phyloP scores from a whole-genome alignment of 805 yeast species.

The Huiozyma sinensis region DNA sequence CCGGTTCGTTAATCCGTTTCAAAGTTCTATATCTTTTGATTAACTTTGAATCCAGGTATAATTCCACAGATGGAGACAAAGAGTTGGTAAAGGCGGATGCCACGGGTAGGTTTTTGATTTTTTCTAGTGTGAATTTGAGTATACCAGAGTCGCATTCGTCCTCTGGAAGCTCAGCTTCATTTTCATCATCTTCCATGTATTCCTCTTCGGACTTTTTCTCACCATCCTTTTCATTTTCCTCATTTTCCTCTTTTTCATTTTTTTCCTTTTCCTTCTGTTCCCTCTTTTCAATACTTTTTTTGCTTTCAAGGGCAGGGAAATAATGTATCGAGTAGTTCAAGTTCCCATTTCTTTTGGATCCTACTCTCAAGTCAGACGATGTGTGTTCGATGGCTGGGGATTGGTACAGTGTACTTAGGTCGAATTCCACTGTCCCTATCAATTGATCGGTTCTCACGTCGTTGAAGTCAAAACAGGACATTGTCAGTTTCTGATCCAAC shows the following conservation, averaged over 20 bases:
- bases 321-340: slow-evolving; percentile 44
- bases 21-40: slow-evolving; percentile 50
- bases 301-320: slow-evolving; percentile 26
- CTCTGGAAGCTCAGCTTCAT: slow-evolving; percentile 20
- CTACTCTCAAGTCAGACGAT: slow-evolving; percentile 26
- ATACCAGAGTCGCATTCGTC: slow-evolving; percentile 67
- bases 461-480: slow-evolving; percentile 46
- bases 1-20: slow-evolving; percentile 61
- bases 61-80: slow-evolving; percentile 55
- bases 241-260: slow-evolving; percentile 4
- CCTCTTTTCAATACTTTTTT: not conserved
- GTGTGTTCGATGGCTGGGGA: slow-evolving; percentile 26
- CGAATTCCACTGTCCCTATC: slow-evolving; percentile 41
- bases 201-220: slow-evolving; percentile 4
- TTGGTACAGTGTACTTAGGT: slow-evolving; percentile 51
- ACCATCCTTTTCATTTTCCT: slow-evolving; percentile 4
- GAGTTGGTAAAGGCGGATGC: slow-evolving; percentile 37
- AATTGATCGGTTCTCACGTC: slow-evolving; percentile 46
- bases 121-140: slow-evolving; percentile 49
- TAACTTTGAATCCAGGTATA: slow-evolving; percentile 46
- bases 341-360: slow-evolving; percentile 43
- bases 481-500: slow-evolving; percentile 45
- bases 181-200: slow-evolving; percentile 14
- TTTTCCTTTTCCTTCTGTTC: slow-evolving; percentile 9
- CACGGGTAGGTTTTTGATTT: slow-evolving; percentile 47